These are phyloP conservation scores for Lyophyllum semitale DNA, from an alignment of 768 basidiomycete species.

Conservation along the genomic window DNA sequence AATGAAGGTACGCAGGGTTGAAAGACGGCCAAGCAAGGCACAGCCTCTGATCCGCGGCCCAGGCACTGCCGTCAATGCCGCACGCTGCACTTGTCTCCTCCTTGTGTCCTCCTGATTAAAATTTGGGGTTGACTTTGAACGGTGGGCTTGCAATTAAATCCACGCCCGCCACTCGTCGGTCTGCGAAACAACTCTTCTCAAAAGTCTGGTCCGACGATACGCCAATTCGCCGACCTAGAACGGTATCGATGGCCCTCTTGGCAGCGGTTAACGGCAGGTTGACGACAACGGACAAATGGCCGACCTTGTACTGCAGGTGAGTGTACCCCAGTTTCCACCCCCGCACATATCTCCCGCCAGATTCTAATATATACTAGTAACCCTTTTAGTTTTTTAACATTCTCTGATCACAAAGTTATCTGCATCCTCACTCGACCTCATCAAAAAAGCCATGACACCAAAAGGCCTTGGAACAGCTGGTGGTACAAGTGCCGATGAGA, in stretches of 20 bases:
- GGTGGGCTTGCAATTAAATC: too few relatives aligned
- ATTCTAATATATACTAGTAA: conserved; percentile 63
- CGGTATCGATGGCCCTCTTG: conserved; percentile 89
- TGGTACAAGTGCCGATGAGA: conserved; percentile 98
- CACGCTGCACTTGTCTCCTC: too few relatives aligned
- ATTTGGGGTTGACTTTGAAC: too few relatives aligned
- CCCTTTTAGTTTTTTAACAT: conserved; percentile 98
- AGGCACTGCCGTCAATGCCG: too few relatives aligned
- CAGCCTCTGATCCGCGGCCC: too few relatives aligned
- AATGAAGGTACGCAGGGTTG: too few relatives aligned
- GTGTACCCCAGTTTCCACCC: too few relatives aligned
- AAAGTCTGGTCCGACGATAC: conserved; percentile 87
- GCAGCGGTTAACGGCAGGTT: conserved; percentile 97
- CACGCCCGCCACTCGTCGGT: conserved; percentile 96
- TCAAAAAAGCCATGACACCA: conserved; percentile 90
- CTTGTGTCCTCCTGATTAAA: too few relatives aligned
- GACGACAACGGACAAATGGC: conserved; percentile 97
- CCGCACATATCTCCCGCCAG: too few relatives aligned
- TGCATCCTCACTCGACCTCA: conserved; percentile 95
- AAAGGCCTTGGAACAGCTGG: conserved; percentile 89
- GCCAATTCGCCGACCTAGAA: conserved; percentile 93
- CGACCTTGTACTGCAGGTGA: conserved; percentile 94
- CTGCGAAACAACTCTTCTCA: conserved; percentile 92
- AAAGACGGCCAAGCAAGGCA: too few relatives aligned
- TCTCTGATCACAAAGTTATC: conserved; percentile 92